phyloP scores from a whole-genome alignment of 305 asterid species.

The Fraxinus latifolia region DNA sequence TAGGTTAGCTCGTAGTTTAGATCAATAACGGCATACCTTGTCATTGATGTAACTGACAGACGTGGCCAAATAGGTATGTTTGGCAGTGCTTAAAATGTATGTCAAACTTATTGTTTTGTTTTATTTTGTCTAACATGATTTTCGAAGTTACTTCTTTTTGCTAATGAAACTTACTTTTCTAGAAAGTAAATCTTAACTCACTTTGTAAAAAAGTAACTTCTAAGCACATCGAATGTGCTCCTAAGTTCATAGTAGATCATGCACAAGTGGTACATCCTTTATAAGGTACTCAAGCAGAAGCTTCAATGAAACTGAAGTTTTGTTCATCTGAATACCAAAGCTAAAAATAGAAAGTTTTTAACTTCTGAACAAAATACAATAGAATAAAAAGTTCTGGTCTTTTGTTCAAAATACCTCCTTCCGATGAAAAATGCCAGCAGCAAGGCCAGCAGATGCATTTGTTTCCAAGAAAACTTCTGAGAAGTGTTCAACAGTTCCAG shows the following conservation, averaged over 20 bases:
- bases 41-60: not conserved
- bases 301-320: not conserved
- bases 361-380: not conserved
- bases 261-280: not conserved
- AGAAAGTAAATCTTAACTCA: not conserved
- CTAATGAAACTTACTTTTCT: not conserved
- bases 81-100: not conserved
- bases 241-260: not conserved
- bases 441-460: conserved; percentile 96
- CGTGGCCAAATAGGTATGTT: not conserved
- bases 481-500: conserved; percentile 75
- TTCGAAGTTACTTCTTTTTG: not conserved
- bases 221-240: not conserved
- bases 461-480: conserved; percentile 80
- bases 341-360: not conserved
- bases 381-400: not conserved
- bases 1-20: not conserved
- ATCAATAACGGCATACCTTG: not conserved
- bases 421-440: conserved; percentile 95
- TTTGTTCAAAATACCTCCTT: conserved; percentile 58
- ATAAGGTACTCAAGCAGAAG: not conserved
- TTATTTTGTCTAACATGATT: not conserved
- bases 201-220: not conserved
- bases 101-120: not conserved
- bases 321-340: not conserved